Conservation (phyloP, 2,329 filamentous ascomycete genomes). For the Fusarium sp. region DNA sequence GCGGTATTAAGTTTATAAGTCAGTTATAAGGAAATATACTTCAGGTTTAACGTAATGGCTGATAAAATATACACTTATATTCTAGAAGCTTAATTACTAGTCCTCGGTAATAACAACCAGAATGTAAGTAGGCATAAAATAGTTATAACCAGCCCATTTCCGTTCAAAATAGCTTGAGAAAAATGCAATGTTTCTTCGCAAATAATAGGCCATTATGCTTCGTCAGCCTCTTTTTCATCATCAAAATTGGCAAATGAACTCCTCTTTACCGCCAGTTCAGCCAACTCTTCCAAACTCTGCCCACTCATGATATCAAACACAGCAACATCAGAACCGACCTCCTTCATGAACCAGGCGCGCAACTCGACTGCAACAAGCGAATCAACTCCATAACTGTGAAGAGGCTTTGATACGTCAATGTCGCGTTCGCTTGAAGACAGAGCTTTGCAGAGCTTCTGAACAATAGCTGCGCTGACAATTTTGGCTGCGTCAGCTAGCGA, state of each 20-base stretch:
- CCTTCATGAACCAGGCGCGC: constrained; percentile 61
- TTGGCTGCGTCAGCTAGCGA: background rate
- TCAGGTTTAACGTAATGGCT: too few species aligned
- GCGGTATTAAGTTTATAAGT: too few species aligned
- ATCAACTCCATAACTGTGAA: constrained; percentile 52
- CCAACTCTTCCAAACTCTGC: constrained; percentile 1
- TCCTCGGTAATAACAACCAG: background rate
- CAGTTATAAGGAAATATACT: too few species aligned
- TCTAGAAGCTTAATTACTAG: accelerated
- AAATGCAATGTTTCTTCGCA: background rate
- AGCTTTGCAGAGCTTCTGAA: background rate
- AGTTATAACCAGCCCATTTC: background rate
- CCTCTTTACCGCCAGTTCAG: background rate
- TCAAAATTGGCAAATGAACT: background rate
- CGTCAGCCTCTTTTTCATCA: background rate
- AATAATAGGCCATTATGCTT: accelerated
- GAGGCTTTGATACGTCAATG: constrained; percentile 35
- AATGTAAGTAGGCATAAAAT: background rate
- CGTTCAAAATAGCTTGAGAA: too few species aligned
- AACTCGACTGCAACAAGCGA: constrained; percentile 62
- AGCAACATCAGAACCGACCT: constrained; percentile 37
- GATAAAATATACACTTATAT: accelerated
- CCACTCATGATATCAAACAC: constrained; percentile 15
- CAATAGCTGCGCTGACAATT: background rate
- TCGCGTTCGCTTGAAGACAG: constrained; percentile 42